Percentiles rank a stretch among this genome's conserved stretches.
phyloP scores from a whole-genome alignment of 2,329 filamentous ascomycete genomes.

The Cytospora mali region DNA sequence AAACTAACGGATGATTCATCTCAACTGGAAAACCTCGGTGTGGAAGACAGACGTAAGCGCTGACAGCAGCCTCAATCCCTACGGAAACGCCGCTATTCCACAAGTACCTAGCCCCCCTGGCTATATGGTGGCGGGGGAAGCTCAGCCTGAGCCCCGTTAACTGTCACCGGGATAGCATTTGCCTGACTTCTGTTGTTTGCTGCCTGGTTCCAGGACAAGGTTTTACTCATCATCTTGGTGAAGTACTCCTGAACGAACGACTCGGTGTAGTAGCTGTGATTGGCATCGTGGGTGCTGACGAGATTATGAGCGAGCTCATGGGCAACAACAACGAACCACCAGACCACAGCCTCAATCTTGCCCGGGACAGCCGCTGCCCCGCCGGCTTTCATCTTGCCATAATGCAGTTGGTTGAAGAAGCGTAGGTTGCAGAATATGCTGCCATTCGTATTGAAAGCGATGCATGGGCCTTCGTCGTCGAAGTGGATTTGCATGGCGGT shows the following conservation, averaged over 20 bases:
- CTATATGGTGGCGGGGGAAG: slow-evolving; percentile 28
- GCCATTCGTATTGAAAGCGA: slow-evolving; percentile 88
- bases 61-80: background rate
- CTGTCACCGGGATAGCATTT: slow-evolving; percentile 5
- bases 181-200: background rate
- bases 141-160: slow-evolving; percentile 18
- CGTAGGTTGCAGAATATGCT: slow-evolving; percentile 93
- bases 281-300: slow-evolving; percentile 73
- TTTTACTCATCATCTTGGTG: slow-evolving; percentile 64
- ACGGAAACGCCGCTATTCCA: background rate
- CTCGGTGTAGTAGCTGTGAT: slow-evolving; percentile 85
- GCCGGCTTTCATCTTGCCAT: slow-evolving; percentile 45
- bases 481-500: slow-evolving; percentile 83
- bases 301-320: slow-evolving; percentile 97
- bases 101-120: background rate
- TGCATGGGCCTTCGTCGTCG: slow-evolving; percentile 75
- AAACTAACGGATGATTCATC: background rate
- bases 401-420: slow-evolving; percentile 82
- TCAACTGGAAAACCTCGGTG: background rate
- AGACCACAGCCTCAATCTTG: slow-evolving; percentile 71
- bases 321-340: slow-evolving; percentile 95
- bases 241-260: slow-evolving; percentile 80
- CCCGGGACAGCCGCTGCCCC: slow-evolving; percentile 32
- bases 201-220: slow-evolving; percentile 41
- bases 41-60: background rate